These are phyloP conservation scores for Fusarium sp. DNA, from an alignment of 2,329 filamentous ascomycete genomes.

Conservation along the genomic window DNA sequence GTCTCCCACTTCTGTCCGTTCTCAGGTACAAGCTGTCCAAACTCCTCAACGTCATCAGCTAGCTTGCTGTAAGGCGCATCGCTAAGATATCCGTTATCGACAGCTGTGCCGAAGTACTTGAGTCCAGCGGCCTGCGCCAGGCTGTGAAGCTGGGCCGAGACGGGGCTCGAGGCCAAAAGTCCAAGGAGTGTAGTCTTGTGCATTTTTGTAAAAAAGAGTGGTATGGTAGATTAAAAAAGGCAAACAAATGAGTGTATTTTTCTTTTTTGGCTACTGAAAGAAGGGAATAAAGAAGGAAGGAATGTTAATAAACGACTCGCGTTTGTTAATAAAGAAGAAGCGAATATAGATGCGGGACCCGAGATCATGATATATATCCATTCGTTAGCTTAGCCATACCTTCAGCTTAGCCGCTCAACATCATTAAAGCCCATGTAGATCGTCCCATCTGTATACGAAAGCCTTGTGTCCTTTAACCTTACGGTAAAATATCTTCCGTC, in stretches of 20 bases:
- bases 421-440: conserved; percentile 9
- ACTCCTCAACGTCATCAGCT: conserved; percentile 66
- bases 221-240: conserved; percentile 3
- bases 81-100: conserved; percentile 67
- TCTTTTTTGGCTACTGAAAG: conserved; percentile 2
- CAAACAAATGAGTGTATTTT: conserved; percentile 22
- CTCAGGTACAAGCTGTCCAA: conserved; percentile 73
- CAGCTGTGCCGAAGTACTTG: conserved; percentile 73
- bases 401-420: neutral
- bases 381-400: neutral
- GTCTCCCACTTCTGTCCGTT: conserved; percentile 74
- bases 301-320: conserved; percentile 19
- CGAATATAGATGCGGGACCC: neutral
- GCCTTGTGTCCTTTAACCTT: conserved; percentile 13
- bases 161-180: conserved; percentile 43
- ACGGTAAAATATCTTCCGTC: conserved; percentile 43
- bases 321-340: conserved; percentile 18
- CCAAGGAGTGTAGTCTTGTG: conserved; percentile 40
- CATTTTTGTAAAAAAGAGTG: conserved; percentile 28
- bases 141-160: conserved; percentile 58
- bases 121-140: conserved; percentile 67
- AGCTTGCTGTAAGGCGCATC: conserved; percentile 68
- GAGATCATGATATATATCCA: conserved; percentile 28
- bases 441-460: conserved; percentile 13
- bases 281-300: conserved; percentile 11